Base-by-base conservation (phyloP, 2,329 filamentous ascomycete species). In the Curvularia hawaiiensis region DNA sequence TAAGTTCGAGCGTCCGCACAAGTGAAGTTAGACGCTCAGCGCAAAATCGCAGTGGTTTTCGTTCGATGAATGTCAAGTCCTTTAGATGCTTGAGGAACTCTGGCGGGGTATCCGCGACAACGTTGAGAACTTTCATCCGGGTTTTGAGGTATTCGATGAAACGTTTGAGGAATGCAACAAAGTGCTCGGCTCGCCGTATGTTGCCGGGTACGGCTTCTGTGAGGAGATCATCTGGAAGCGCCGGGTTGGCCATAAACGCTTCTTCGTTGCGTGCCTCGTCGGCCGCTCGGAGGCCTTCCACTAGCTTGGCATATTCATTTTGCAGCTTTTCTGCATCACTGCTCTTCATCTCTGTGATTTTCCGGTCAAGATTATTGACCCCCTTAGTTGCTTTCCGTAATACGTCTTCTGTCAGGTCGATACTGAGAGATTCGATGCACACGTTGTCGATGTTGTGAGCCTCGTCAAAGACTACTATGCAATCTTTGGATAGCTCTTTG, bases 371-470 rank as follows among this genome's bases (percentile, higher is more conserved):
- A 65, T 96, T 98, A 64, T 89, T 89, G 12, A 94, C 96, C 5
- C 95, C 95, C 63, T 92, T 85, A 1, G 92, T 93, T 20, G 95
- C 95, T 78, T 92, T 96, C 22, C 93, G 87, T 52, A 99, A 77
- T 0, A 94, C 97, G 66, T 98, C 95, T 73, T 99, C 93, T 0
- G 94, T 98, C 56, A 99, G 86, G 70, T 99, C 95, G 41, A 97
- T 98, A 72, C 95, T 99, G 12, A 98, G 80, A 2, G 95, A 94
- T 73, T 99, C 95, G 65, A 99, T 99, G 75, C 96, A 99, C 58
- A 99, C 95, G 73, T 99, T 99, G 83, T 99, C 95, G 67, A 99
- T 99, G 72, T 99, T 99, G 80, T 99, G 95, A 14, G 95, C 95
- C 77, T 99, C 95, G 71, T 99, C 95, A 64, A 99, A 99, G 3